Percentiles rank a stretch among this genome's conserved stretches.
These are phyloP conservation scores for Pseudocohnilembus persalinus DNA, from an alignment of 169 alveolate genomes.

Conservation along the genomic window DNA sequence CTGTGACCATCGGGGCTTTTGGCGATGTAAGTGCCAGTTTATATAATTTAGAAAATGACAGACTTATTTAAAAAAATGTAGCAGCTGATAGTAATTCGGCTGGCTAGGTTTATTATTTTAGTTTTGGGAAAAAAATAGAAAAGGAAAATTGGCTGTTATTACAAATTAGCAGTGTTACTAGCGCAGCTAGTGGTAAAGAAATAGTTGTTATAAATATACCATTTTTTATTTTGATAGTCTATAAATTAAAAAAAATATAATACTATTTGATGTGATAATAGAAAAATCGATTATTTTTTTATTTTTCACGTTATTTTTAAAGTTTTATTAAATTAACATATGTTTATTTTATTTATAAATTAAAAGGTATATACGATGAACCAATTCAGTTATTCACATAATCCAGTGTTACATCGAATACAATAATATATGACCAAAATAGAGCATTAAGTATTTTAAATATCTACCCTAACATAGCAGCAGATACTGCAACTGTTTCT, in stretches of 20 bases:
- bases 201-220: too few relatives aligned
- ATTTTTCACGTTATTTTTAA: too few relatives aligned
- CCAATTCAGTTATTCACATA: not conserved
- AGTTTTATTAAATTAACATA: too few relatives aligned
- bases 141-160: not conserved
- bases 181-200: not conserved
- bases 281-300: too few relatives aligned
- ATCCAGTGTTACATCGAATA: not conserved
- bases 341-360: too few relatives aligned
- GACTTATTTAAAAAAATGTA: not conserved
- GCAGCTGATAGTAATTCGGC: not conserved
- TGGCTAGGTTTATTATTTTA: not conserved
- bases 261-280: not conserved
- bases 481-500: not conserved
- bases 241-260: too few relatives aligned
- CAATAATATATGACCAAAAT: not conserved
- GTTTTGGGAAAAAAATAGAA: not conserved
- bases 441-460: not conserved
- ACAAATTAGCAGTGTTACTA: not conserved
- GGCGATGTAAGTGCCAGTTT: not conserved
- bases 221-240: too few relatives aligned
- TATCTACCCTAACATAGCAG: not conserved
- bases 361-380: too few relatives aligned
- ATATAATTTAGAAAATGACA: not conserved
- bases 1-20: not conserved